Evolutionary conservation across 164 flowering plant species (phyloP), one percentile per base, ranked within the genome.

Genomic region (Magnolia sinica): DNA sequence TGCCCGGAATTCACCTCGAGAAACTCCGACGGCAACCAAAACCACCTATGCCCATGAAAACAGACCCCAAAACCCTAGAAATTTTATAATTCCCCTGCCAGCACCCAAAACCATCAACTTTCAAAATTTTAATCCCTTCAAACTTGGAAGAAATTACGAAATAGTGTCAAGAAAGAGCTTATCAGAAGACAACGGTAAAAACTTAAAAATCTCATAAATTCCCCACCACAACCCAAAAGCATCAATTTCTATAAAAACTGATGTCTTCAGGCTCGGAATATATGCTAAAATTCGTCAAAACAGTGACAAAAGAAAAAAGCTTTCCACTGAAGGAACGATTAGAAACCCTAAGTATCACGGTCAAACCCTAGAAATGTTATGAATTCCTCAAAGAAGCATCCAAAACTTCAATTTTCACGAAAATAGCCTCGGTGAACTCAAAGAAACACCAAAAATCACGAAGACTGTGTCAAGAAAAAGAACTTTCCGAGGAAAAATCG

Each of bases 1-100:
- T n/a, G 16, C 29, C 74, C 24, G 13, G 29, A 37, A 71, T 73
- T 63, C 67, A 68, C 75, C 72, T 64, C 65, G 52, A 24, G 31
- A 74, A 22, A 27, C 31, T 68, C 55, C 72, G 8, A 70, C 22
- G 23, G 22, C 22, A 20, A 45, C 55, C 10, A 27, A 74, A 74
- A 70, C 64, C 73, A 68, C 74, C 70, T 16, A 75, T 58, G n/a
- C 67, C 50, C 68, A 76, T n/a, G 37, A 79, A 45, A 51, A 55
- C 2, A 55, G 31, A 64, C 45, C 20, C 1, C 29, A 50, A 50
- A 75, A 67, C 68, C 64, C 50, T 50, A 72, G 1, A 45, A 68
- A 68, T n/a, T 49, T 2, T 61, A 6, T 23, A 68, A 73, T 78
- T 18, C 31, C 50, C n/a, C 49, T 45, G 55, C 72, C 79, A 51